phyloP scores from a whole-genome alignment of 106 monocot species.

The Platanthera zijinensis region DNA sequence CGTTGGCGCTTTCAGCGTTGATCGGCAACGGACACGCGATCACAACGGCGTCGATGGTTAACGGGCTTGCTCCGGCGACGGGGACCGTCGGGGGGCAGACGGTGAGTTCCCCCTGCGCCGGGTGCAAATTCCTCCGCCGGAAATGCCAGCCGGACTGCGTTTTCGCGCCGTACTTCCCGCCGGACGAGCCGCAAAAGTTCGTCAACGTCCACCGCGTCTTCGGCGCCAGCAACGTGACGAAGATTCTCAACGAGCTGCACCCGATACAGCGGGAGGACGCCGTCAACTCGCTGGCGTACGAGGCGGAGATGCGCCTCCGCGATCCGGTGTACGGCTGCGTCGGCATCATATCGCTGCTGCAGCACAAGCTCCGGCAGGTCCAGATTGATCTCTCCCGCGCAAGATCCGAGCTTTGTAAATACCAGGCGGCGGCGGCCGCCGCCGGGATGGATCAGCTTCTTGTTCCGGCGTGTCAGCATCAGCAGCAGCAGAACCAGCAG shows the following conservation, averaged over 20 bases:
- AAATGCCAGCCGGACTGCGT: constrained; percentile 97
- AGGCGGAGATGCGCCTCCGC: constrained; percentile 72
- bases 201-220: constrained; percentile 83
- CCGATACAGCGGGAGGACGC: constrained; percentile 73
- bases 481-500: not conserved
- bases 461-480: not conserved
- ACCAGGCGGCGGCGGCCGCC: constrained; percentile 10
- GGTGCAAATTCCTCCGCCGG: constrained; percentile 90
- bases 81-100: not conserved
- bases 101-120: constrained; percentile 65
- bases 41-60: not conserved
- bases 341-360: constrained; percentile 77
- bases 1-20: not conserved
- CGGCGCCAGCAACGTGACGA: constrained; percentile 90
- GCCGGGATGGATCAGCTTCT: not conserved
- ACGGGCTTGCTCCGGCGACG: not conserved
- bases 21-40: not conserved
- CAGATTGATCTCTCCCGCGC: constrained; percentile 63
- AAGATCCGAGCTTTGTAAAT: constrained; percentile 64
- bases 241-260: constrained; percentile 68
- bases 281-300: constrained; percentile 83
- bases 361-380: constrained; percentile 72
- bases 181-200: constrained; percentile 88
- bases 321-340: constrained; percentile 91
- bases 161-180: constrained; percentile 94